Evolutionary conservation across 169 alveolate species (phyloP), one percentile per base, ranked within the genome.

Genomic region (Eimeria tenella): DNA sequence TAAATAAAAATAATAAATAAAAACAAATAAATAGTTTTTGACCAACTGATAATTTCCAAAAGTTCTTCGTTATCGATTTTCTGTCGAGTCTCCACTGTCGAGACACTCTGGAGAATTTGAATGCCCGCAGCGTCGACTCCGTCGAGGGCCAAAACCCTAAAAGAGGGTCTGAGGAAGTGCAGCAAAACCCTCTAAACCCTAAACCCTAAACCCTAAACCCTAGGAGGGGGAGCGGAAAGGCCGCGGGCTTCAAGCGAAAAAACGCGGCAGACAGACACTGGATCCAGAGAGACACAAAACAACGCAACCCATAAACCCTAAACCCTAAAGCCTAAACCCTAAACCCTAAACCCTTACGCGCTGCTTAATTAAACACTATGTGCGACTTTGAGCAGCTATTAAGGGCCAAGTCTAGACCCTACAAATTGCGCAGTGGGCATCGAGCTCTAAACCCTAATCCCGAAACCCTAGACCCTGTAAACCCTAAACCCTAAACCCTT

Each of bases 61-160:
- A 75, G 55, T 42, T 52, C 90, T 17, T 58, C 89, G 19, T 53
- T 86, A 15, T 52, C 3, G 17, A 56, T 42, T 56, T 74, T 56
- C 10, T 21, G 9, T 62, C 50, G 53, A 15, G 71, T 31, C 63
- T 81, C 89, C 53, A 89, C 94, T 4, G 55, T 75, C 25, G 94
- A 86, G 21, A 89, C 13, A 3, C 60, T 8, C 4, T 21, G 8
- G 17, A 89, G 68, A 53, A 89, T 70, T 11, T 89, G 86, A 56
- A 71, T 60, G 25, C 94, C 94, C n/a, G 89, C 87, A 4, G 65
- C 62, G 87, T 88, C 89, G 19, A 88, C 50, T n/a, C 68, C 25
- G 86, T 88, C 94, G 42, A 53, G 9, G 42, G 68, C 87, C 71
- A 88, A 21, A 49, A 88, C 94, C 19, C 74, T 49, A 63, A 42